Evolutionary conservation across 139 green algal species (phyloP).

Genomic region (Picochlorum sp.): DNA sequence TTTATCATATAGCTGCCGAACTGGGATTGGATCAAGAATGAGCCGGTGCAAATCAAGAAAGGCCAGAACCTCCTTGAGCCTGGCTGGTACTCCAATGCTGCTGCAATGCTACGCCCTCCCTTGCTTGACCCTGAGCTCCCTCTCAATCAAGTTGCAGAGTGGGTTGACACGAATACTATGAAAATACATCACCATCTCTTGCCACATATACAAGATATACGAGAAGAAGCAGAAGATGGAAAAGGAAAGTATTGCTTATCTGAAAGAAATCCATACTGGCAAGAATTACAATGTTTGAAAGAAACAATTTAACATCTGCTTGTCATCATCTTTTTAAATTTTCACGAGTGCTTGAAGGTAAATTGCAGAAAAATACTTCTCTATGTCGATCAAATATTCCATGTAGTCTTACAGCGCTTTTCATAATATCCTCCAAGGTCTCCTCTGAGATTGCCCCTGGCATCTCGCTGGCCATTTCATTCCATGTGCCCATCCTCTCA

Average conservation of each 20-base stretch:
- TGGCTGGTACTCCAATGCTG: constrained; percentile 16
- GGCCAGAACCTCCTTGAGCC: background rate
- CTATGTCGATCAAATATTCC: constrained; percentile 30
- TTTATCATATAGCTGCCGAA: constrained; percentile 15
- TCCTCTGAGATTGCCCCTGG: constrained; percentile 4
- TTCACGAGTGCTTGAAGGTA: constrained; percentile 27
- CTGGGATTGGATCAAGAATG: constrained; percentile 26
- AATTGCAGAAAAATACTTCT: constrained; percentile 42
- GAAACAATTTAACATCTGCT: constrained; percentile 5
- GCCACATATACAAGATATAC: constrained; percentile 13
- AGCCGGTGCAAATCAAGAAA: background rate
- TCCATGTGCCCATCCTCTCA: constrained; percentile 32
- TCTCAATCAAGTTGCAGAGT: constrained; percentile 1
- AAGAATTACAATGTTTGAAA: background rate
- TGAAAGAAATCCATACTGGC: constrained; percentile 11
- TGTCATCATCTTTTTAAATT: constrained; percentile 7
- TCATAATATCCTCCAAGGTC: constrained; percentile 21
- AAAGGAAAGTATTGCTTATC: background rate
- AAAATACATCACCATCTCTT: constrained; percentile 6
- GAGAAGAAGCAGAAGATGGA: background rate
- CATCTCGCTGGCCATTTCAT: constrained; percentile 9
- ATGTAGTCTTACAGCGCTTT: constrained; percentile 31
- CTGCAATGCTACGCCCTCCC: constrained; percentile 2
- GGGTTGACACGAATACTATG: constrained; percentile 23
- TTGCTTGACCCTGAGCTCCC: constrained; percentile 11